phyloP scores from a whole-genome alignment of 352 stramenopile genomes.

The Pythium grandisporangium region DNA sequence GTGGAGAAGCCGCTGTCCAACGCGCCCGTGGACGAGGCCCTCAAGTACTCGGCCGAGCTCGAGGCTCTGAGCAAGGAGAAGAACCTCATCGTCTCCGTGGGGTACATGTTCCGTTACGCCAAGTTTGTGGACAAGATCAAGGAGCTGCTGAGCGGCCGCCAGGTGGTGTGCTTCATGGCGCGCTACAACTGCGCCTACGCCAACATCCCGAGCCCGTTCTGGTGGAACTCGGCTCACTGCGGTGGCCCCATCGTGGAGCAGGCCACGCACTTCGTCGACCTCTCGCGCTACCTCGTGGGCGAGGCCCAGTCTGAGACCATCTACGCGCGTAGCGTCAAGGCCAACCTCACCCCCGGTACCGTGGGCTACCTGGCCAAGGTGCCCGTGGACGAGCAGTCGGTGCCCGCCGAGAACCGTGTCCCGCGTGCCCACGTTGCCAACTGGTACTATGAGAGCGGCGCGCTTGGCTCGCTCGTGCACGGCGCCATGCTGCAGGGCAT shows the following conservation, averaged over 20 bases:
- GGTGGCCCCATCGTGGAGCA: slow-evolving; percentile 29
- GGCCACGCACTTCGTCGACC: slow-evolving; percentile 28
- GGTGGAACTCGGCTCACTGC: slow-evolving; percentile 26
- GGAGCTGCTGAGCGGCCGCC: slow-evolving; percentile 17
- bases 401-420: slow-evolving; percentile 19
- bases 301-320: slow-evolving; percentile 23
- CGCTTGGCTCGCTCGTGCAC: slow-evolving; percentile 21
- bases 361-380: slow-evolving; percentile 25
- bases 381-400: slow-evolving; percentile 13
- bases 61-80: slow-evolving; percentile 15
- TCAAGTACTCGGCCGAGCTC: slow-evolving; percentile 19
- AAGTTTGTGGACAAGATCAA: slow-evolving; percentile 20
- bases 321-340: slow-evolving; percentile 32
- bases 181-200: slow-evolving; percentile 28
- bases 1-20: slow-evolving; percentile 28
- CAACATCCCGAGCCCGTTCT: slow-evolving; percentile 26
- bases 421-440: slow-evolving; percentile 22
- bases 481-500: slow-evolving; percentile 21
- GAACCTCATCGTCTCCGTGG: slow-evolving; percentile 19
- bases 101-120: slow-evolving; percentile 31
- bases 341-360: slow-evolving; percentile 17
- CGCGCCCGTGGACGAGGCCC: slow-evolving; percentile 14
- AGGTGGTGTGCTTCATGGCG: slow-evolving; percentile 22
- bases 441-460: slow-evolving; percentile 24
- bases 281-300: slow-evolving; percentile 22